Evolutionary conservation across 108 stramenopile genomes (phyloP).

Genomic region (Cyclotella distinguenda): DNA sequence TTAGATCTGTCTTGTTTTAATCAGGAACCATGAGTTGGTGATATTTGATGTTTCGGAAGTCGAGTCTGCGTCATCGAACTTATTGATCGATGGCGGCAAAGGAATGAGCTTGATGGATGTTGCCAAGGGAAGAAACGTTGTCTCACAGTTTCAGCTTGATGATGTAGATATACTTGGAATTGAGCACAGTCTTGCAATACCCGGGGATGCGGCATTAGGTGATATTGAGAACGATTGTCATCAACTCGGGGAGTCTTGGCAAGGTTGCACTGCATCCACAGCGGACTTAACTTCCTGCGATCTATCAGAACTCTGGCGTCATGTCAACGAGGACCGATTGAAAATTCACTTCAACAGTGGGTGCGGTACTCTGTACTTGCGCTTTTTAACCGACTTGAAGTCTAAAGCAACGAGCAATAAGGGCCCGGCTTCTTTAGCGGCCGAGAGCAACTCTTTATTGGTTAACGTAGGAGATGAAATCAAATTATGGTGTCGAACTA

Average conservation of each 20-base stretch:
- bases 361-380: conserved; percentile 60
- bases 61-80: conserved; percentile 1
- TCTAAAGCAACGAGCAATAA: conserved; percentile 42
- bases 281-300: conserved; percentile 16
- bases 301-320: conserved; percentile 56
- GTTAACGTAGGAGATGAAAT: conserved; percentile 54
- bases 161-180: conserved; percentile 69
- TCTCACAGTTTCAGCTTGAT: conserved; percentile 60
- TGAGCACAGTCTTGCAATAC: conserved; percentile 35
- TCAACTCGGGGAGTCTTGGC: conserved; percentile 34
- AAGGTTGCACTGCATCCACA: conserved; percentile 11
- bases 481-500: conserved; percentile 74
- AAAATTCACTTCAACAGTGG: conserved; percentile 51
- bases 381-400: conserved; percentile 75
- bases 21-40: conserved; percentile 67
- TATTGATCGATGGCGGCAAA: conserved; percentile 72
- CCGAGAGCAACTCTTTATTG: conserved; percentile 28
- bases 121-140: conserved; percentile 65
- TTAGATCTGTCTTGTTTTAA: background rate
- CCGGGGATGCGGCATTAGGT: conserved; percentile 12
- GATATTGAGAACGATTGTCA: conserved; percentile 35
- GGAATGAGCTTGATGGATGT: conserved; percentile 71
- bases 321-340: conserved; percentile 65
- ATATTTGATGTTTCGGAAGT: conserved; percentile 54
- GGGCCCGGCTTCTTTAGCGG: conserved; percentile 3